A percentile compares a stretch with the other conserved stretches of the same genome.
Conservation (phyloP, 257 asterid genomes). For the Solanum virginianum region DNA sequence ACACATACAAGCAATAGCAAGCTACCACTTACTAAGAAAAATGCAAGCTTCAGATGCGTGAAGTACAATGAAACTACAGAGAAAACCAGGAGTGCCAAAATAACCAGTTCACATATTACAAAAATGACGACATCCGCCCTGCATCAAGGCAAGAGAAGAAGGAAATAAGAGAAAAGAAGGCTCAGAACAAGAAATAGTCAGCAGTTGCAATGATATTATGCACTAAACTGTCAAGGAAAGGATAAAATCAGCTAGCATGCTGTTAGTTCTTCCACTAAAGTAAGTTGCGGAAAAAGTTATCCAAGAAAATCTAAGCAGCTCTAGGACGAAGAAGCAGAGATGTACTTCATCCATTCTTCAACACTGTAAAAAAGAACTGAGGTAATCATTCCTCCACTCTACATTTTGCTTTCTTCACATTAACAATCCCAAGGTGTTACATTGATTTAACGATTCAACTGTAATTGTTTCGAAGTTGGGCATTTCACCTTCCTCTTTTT, state of each 20-base stretch:
- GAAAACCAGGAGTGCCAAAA: constrained; percentile 65
- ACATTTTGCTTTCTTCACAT: not conserved
- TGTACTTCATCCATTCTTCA: not conserved
- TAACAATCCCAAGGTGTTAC: not conserved
- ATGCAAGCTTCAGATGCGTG: constrained; percentile 51
- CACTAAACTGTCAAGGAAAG: not conserved
- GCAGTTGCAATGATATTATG: not conserved
- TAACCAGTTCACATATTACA: constrained; percentile 81
- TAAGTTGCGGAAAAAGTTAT: not conserved
- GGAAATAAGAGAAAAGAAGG: not conserved
- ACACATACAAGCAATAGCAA: constrained; percentile 51
- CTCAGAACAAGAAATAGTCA: not conserved
- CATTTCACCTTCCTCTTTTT: not conserved
- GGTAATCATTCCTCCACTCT: not conserved
- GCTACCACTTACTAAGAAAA: constrained; percentile 39
- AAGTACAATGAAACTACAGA: constrained; percentile 72
- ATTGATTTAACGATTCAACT: not conserved
- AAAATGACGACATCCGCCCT: constrained; percentile 82
- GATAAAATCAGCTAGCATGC: not conserved
- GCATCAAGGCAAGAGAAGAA: constrained; percentile 8
- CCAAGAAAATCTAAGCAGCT: not conserved
- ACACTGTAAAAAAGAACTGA: not conserved
- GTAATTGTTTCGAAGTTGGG: not conserved
- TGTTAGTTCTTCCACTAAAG: not conserved
- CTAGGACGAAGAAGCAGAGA: not conserved